Evolutionary conservation across 495 filamentous ascomycete genomes (phyloP), one percentile per base, ranked within the genome.

Genomic region (Penicillium parvum): DNA sequence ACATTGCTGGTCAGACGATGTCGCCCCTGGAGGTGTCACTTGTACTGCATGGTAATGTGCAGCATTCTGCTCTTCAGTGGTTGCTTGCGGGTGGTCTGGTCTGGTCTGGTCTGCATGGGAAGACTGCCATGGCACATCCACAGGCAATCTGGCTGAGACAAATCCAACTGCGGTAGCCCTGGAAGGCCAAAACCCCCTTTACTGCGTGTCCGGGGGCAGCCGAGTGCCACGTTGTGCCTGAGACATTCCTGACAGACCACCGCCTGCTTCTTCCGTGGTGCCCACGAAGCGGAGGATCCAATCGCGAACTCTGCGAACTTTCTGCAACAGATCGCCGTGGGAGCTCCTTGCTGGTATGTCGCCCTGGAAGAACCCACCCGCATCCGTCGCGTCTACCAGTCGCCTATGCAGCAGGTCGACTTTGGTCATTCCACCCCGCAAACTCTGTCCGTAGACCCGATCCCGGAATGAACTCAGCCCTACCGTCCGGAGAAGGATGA

Each of bases 231-330:
- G 52, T 59, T 63, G 50, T 58, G 50, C 49, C 36, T 48, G 9
- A 44, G 50, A 46, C 54, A 56, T 58, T 50, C 55, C 49, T 27
- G 43, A 32, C 10, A 37, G 36, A 35, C 45, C 53, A 67, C 68
- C 65, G 50, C 64, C 63, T 65, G 49, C 67, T 51, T 44, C 37
- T 50, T 67, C 66, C 49, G 61, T 60, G 23, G 52, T 50, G 25
- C 75, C 81, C 41, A 92, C 83, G 66, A 90, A 92, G 33, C 70
- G 68, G 39, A 80, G 60, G 32, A 86, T 77, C 90, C 89, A 95
- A 42, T 84, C 76, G 40, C 74, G 72, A 34, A 94, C 88, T 40
- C 68, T 74, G 53, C 70, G 67, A 26, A 82, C 75, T 64, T 88
- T 92, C 30, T 69, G 67, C 21, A 76, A 78, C 37, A 63, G 72